A percentile compares a stretch with the other conserved stretches of the same genome.
Evolutionary conservation across 495 filamentous ascomycete genomes (phyloP).

Genomic region (Copromyces sp.): DNA sequence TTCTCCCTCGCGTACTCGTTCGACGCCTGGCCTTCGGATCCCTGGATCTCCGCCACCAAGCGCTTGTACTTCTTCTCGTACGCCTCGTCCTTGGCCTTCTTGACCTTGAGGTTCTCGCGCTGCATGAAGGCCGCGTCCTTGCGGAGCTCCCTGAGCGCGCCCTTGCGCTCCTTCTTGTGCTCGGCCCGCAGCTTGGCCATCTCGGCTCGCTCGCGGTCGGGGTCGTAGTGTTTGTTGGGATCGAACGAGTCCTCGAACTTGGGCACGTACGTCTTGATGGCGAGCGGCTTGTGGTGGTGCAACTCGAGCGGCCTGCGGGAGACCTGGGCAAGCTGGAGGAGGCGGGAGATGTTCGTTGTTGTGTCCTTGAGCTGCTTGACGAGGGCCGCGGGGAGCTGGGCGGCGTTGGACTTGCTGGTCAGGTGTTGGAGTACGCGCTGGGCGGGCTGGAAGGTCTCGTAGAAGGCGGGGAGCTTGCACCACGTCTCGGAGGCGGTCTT

Average conservation of each 20-base stretch:
- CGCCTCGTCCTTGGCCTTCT: slow-evolving; percentile 79
- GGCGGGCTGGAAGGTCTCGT: slow-evolving; percentile 58
- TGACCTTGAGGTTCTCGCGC: slow-evolving; percentile 75
- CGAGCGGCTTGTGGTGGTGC: slow-evolving; percentile 78
- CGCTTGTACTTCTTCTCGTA: slow-evolving; percentile 94
- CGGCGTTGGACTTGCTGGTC: slow-evolving; percentile 34
- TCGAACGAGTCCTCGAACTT: slow-evolving; percentile 97
- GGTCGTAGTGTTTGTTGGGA: slow-evolving; percentile 91
- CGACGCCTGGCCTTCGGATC: slow-evolving; percentile 73
- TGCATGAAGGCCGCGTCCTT: slow-evolving; percentile 92
- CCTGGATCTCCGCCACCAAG: slow-evolving; percentile 88
- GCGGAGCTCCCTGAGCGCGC: slow-evolving; percentile 83
- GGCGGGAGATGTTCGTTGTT: slow-evolving; percentile 33
- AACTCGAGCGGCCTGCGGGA: slow-evolving; percentile 70
- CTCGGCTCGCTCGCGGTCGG: slow-evolving; percentile 78
- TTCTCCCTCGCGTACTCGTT: slow-evolving; percentile 88
- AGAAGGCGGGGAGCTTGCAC: slow-evolving; percentile 57
- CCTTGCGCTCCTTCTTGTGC: slow-evolving; percentile 91
- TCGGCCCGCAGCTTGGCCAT: slow-evolving; percentile 70
- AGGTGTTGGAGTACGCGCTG: slow-evolving; percentile 46
- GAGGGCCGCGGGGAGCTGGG: slow-evolving; percentile 36
- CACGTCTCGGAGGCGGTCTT: slow-evolving; percentile 52
- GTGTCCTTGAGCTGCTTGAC: slow-evolving; percentile 27
- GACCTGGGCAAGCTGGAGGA: slow-evolving; percentile 47
- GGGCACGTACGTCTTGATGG: slow-evolving; percentile 80